Evolutionary conservation across 495 filamentous ascomycete species (phyloP), one percentile per base, ranked within the genome.

Genomic region (Baudoinia panamericana): DNA sequence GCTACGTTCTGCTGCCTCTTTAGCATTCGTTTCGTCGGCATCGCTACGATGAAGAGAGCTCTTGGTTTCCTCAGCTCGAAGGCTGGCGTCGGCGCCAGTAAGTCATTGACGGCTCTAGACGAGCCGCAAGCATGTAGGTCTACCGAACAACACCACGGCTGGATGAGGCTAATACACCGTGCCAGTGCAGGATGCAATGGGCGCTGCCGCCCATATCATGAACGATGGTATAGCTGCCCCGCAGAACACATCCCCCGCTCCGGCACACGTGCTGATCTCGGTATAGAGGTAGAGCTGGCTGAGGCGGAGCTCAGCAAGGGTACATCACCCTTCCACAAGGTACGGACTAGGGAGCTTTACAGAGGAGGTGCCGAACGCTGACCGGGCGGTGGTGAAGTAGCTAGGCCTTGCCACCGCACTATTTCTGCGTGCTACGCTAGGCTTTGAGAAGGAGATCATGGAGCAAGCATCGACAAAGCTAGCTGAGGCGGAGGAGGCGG

Each of bases 401-500:
- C 68, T 95, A 16, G 90, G 82, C 6, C 66, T 78, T 54, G 83
- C 84, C 26, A 73, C 93, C 20, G 74, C 87, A 29, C 72, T 71
- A 22, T 95, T 96, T 51, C 76, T 97, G 53, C 69, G 73, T 48
- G 86, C 86, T 28, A 81, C 86, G 10, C 63, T 97, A 8, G 88
- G 92, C 4, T 92, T 94, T 54, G 90, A 97, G 60, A 82, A 87
- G 50, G 84, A 90, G n/a, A 67, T 93, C 40, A 92, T 97, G 82
- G 74, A 73, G 45, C 76, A 93, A 65, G 84, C 90, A 12, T 72
- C 76, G 13, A 74, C 75, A 34, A 67, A 72, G 36, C 70, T 97
- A 15, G 69, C 65, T 22, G 81, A 81, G 27, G 83, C 84, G n/a
- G 88, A 95, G 60, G 76, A 64, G 20, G 66, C 69, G 28, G 80